A percentile compares a stretch with the other conserved stretches of the same genome.
Evolutionary conservation across 2,329 filamentous ascomycete genomes (phyloP).

Genomic region (Cladophialophora yegresii): DNA sequence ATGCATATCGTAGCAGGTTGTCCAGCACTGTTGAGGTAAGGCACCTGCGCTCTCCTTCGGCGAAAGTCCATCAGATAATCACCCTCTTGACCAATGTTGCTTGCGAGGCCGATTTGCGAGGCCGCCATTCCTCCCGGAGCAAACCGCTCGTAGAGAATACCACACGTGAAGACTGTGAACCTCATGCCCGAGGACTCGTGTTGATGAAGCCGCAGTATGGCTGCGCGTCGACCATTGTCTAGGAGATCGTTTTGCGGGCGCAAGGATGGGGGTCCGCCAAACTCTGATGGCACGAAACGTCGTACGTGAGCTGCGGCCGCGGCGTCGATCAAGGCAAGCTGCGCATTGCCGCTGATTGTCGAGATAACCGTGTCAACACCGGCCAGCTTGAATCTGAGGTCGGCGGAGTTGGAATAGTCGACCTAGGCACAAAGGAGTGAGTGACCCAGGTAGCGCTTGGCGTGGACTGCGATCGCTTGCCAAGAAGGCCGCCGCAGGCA

Average conservation of each 20-base stretch:
- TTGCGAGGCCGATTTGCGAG: constrained; percentile 61
- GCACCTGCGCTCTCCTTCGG: constrained; percentile 60
- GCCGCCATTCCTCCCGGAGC: constrained; percentile 65
- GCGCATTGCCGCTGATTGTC: constrained; percentile 66
- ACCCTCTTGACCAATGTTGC: constrained; percentile 59
- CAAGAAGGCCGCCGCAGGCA: neutral
- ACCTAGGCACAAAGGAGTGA: constrained; percentile 44
- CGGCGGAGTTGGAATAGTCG: constrained; percentile 63
- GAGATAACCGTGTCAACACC: constrained; percentile 76
- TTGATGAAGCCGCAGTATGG: constrained; percentile 58
- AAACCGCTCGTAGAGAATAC: constrained; percentile 75
- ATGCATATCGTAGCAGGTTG: constrained; percentile 61
- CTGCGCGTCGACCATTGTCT: constrained; percentile 61
- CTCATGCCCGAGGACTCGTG: constrained; percentile 59
- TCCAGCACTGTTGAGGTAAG: constrained; percentile 56
- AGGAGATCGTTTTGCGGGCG: constrained; percentile 61
- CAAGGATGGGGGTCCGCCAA: constrained; percentile 64
- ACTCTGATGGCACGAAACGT: constrained; percentile 73
- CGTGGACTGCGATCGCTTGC: neutral
- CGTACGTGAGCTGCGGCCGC: constrained; percentile 65
- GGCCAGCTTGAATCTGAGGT: constrained; percentile 65
- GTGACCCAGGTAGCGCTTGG: neutral
- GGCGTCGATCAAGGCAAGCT: constrained; percentile 72
- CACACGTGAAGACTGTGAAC: constrained; percentile 72
- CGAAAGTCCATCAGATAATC: constrained; percentile 67